phyloP scores from a whole-genome alignment of 2,329 filamentous ascomycete genomes.

The Fusarium sp. region DNA sequence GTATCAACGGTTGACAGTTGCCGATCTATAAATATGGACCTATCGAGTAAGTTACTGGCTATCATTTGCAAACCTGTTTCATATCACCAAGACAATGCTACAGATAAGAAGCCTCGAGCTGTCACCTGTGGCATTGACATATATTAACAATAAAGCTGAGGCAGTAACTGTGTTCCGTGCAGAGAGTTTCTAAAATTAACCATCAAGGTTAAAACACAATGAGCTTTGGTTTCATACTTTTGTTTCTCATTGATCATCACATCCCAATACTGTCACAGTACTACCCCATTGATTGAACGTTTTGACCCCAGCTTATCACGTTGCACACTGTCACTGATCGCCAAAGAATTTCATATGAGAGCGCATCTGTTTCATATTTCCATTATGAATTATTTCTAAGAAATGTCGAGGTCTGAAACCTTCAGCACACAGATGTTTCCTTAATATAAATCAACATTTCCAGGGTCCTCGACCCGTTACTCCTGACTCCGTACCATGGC shows the following conservation, averaged over 20 bases:
- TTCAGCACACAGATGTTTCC: background rate
- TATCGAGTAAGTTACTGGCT: background rate
- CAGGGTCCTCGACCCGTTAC: constrained; percentile 19
- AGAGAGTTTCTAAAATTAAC: background rate
- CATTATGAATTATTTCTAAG: background rate
- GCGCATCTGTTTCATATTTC: background rate
- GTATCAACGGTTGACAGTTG: background rate
- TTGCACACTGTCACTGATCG: too few species aligned
- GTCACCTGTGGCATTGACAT: background rate
- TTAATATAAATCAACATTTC: constrained; percentile 11
- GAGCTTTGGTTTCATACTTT: background rate
- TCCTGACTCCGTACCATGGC: constrained; percentile 39
- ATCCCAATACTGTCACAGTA: background rate
- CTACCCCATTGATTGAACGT: background rate
- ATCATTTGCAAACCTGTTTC: constrained; percentile 2
- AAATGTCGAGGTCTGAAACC: background rate
- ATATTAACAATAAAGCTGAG: background rate
- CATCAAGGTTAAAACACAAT: background rate
- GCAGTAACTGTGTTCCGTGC: background rate
- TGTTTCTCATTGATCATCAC: background rate
- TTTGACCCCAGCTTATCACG: background rate
- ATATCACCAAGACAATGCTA: background rate
- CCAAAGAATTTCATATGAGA: background rate
- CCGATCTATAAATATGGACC: background rate
- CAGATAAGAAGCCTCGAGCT: background rate